Percentiles rank a stretch among this genome's conserved stretches.
Evolutionary conservation across 2,329 filamentous ascomycete species (phyloP).

Genomic region (Aplosporella prunicola): DNA sequence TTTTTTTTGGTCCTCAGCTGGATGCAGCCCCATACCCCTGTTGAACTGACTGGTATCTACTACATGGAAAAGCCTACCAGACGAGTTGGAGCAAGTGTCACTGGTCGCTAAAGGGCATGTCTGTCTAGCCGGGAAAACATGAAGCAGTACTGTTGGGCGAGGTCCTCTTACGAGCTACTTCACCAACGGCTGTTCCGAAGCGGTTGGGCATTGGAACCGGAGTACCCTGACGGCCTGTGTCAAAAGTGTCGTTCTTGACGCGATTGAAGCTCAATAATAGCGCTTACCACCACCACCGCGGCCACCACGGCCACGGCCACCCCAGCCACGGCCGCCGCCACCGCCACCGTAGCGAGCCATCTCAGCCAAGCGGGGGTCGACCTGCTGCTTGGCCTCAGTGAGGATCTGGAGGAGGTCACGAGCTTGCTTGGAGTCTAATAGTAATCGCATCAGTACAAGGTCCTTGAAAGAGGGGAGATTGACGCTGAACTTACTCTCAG

Average conservation of each 20-base stretch:
- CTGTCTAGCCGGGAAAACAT: too few species aligned
- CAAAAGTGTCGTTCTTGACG: background rate
- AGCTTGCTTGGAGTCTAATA: constrained; percentile 52
- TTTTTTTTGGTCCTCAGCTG: too few species aligned
- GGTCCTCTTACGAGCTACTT: too few species aligned
- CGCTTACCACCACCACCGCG: constrained; percentile 42
- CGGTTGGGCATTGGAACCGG: constrained; percentile 29
- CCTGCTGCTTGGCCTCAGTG: constrained; percentile 93
- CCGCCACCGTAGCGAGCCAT: constrained; percentile 90
- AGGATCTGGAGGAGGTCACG: constrained; percentile 92
- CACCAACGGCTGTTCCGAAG: constrained; percentile 34
- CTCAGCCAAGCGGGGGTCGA: constrained; percentile 89
- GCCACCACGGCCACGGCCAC: constrained; percentile 59
- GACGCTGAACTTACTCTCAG: constrained; percentile 71
- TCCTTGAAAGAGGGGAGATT: too few species aligned
- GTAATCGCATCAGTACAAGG: constrained; percentile 11
- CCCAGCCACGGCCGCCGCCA: constrained; percentile 61
- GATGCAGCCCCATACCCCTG: too few species aligned
- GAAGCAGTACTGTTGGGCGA: too few species aligned
- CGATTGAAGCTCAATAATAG: too few species aligned
- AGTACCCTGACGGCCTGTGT: constrained; percentile 6
- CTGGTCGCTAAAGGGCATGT: too few species aligned
- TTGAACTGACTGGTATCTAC: constrained; percentile 5
- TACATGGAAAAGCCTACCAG: constrained; percentile 8
- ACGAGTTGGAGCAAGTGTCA: too few species aligned